Evolutionary conservation across 805 yeast genomes (phyloP).

Genomic region (Allodekkera sacchari): DNA sequence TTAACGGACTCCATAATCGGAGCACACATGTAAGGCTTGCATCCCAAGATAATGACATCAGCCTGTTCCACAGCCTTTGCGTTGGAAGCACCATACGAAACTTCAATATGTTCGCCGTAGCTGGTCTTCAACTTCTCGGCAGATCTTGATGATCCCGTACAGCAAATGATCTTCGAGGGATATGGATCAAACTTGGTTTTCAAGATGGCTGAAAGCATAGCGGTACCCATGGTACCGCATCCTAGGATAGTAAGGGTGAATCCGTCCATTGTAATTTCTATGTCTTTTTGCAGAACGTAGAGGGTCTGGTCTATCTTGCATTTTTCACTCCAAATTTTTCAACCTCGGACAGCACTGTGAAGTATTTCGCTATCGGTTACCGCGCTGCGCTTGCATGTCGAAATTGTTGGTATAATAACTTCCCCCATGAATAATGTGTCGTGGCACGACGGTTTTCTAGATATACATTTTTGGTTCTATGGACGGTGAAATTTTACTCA

Average conservation of each 20-base stretch:
- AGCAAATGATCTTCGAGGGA: slow-evolving; percentile 71
- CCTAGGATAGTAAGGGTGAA: slow-evolving; percentile 65
- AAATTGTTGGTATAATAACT: too few species aligned
- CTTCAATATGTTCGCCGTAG: slow-evolving; percentile 45
- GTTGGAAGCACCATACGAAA: slow-evolving; percentile 43
- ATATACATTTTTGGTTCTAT: too few species aligned
- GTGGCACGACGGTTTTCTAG: too few species aligned
- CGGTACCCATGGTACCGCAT: slow-evolving; percentile 94
- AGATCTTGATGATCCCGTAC: slow-evolving; percentile 53
- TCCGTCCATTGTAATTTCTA: slow-evolving; percentile 6
- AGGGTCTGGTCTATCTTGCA: too few species aligned
- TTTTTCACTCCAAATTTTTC: too few species aligned
- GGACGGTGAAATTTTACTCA: too few species aligned
- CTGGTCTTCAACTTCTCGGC: slow-evolving; percentile 38
- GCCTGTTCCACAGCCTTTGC: slow-evolving; percentile 52
- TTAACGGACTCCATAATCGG: slow-evolving; percentile 46
- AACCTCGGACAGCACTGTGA: too few species aligned
- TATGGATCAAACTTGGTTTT: slow-evolving; percentile 40
- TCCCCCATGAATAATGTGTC: too few species aligned
- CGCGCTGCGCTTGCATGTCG: too few species aligned
- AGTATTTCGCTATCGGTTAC: too few species aligned
- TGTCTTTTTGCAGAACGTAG: slow-evolving; percentile 1
- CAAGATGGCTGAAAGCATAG: slow-evolving; percentile 74
- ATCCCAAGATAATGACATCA: slow-evolving; percentile 69
- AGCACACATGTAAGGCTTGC: slow-evolving; percentile 76